Evolutionary conservation across 164 flowering plant species (phyloP).

Genomic region (Cinnamomum chago): DNA sequence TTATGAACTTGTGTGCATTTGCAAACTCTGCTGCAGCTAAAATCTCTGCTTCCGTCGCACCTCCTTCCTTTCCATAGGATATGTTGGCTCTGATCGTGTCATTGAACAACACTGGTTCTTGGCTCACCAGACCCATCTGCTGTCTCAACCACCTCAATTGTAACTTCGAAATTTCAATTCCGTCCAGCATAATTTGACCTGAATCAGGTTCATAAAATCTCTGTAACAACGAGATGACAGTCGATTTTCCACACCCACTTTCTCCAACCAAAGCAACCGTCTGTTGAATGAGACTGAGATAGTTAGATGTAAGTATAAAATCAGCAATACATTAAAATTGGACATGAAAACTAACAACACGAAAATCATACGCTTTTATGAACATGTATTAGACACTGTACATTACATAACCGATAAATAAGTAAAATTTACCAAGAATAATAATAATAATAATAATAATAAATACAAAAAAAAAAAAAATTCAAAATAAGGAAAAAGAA

Average conservation of each 20-base stretch:
- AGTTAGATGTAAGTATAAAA: background rate
- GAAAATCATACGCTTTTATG: background rate
- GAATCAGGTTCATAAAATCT: constrained; percentile 48
- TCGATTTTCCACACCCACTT: constrained; percentile 47
- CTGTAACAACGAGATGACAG: constrained; percentile 35
- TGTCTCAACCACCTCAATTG: constrained; percentile 42
- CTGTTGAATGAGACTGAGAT: constrained; percentile 14
- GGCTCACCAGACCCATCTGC: constrained; percentile 50
- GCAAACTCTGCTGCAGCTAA: constrained; percentile 39
- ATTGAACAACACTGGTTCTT: constrained; percentile 44
- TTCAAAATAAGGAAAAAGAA: background rate
- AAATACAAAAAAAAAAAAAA: too few relatives aligned
- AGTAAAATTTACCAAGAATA: too few relatives aligned
- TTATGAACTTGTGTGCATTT: constrained; percentile 46
- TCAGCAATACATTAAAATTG: background rate
- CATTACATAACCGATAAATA: background rate
- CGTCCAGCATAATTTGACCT: constrained; percentile 38
- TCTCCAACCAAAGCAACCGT: constrained; percentile 50
- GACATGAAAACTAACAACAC: background rate
- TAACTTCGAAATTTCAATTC: constrained; percentile 29
- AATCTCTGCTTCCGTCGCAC: constrained; percentile 39
- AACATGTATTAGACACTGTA: background rate
- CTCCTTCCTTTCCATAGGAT: constrained; percentile 44
- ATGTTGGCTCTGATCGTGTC: constrained; percentile 47
- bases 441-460: too few relatives aligned